phyloP scores from a whole-genome alignment of 2,329 filamentous ascomycete genomes.

The Intubia oerlemansii region DNA sequence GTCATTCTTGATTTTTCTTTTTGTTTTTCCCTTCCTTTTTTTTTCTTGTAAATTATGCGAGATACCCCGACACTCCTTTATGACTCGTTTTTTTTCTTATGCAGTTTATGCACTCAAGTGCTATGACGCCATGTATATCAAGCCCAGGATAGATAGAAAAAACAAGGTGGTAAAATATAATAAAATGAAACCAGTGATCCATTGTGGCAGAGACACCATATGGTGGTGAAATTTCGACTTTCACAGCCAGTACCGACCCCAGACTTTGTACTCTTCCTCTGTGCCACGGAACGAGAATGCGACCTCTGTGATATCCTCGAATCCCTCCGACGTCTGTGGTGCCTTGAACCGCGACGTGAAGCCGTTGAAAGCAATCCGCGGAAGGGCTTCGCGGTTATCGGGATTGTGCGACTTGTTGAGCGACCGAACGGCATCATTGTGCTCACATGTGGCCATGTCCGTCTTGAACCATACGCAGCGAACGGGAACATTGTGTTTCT shows the following conservation, averaged over 20 bases:
- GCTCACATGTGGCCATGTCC: slow-evolving; percentile 45
- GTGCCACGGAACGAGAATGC: slow-evolving; percentile 58
- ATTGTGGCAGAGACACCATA: no score
- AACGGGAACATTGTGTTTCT: slow-evolving; percentile 48
- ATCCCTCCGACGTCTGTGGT: slow-evolving; percentile 57
- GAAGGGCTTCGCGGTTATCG: slow-evolving; percentile 52
- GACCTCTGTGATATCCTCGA: slow-evolving; percentile 55
- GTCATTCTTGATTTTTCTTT: no score
- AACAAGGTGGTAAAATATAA: background rate
- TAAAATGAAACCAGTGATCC: background rate
- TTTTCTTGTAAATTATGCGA: no score
- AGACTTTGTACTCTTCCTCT: slow-evolving; percentile 45
- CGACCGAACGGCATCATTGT: slow-evolving; percentile 73
- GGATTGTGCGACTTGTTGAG: slow-evolving; percentile 54
- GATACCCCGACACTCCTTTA: slow-evolving; percentile 1
- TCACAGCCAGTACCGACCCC: slow-evolving; percentile 59
- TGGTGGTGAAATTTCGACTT: no score
- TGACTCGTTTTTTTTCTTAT: background rate
- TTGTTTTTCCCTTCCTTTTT: no score
- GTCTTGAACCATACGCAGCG: slow-evolving; percentile 76
- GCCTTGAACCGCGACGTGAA: slow-evolving; percentile 54
- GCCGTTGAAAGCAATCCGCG: slow-evolving; percentile 57
- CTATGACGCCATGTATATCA: background rate
- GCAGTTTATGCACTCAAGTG: background rate
- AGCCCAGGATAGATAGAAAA: no score